Base-by-base conservation (phyloP, 352 stramenopile species). In the Bremia lactucae region DNA sequence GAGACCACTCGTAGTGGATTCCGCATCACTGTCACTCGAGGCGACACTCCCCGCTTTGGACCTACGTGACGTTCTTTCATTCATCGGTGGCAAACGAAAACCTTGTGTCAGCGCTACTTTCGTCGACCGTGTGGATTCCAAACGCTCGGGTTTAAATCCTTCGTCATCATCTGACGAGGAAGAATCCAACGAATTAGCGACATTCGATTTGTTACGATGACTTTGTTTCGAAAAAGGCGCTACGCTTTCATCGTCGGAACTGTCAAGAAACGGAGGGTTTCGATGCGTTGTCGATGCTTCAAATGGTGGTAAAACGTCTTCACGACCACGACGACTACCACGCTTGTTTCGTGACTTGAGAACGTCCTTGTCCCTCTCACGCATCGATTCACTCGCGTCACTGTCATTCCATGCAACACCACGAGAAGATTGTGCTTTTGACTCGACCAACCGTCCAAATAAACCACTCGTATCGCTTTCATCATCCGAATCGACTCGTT, bases 221-320 rank as follows among this genome's bases (percentile, higher is more conserved):
- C 62, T 31, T 0, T 51, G 46, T 1, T 72, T 70, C 42, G 85
- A 87, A 2, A 87, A 46, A 5, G 63, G 69, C n/a, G 54, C 60
- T 19, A 84, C 73, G 22, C 62, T 76, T 31, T 83, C 72, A 23
- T 77, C 69, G 13, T 78, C 65, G 3, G 69, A 83, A 20, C 59
- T 78, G 25, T 80, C 69, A 18, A 78, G 67, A 31, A 80, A 76
- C 20, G 70, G 66, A 1, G 55, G 56, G 18, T 70, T 78, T 49
- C 46, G 54, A 36, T 49, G 37, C 4, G 48, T 36, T 7, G 40
- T 44, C 19, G 62, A 53, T 4, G 46, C 45, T 16, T 53, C 49
- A 39, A 59, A 47, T 14, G 54, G 46, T 23, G 58, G 33, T 24
- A 52, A 50, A 10, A 43, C 36, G 37, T 54, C 45, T 16, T 42